Conservation (phyloP, 2,329 filamentous ascomycete genomes). For the Clonostachys byssicola region DNA sequence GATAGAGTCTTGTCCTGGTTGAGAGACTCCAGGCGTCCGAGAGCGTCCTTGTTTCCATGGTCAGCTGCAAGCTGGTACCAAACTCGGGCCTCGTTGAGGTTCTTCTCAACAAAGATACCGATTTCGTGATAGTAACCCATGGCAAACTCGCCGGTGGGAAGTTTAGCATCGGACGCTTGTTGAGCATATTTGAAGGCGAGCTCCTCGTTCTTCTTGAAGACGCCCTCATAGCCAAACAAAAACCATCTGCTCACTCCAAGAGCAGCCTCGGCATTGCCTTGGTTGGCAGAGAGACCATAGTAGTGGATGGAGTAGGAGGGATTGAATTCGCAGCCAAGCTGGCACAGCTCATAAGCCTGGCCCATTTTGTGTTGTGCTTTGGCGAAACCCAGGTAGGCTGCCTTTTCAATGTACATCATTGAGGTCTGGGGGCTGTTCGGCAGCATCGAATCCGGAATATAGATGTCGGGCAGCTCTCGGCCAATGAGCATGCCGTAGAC, state of each 20-base stretch:
- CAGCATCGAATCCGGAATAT: constrained; percentile 66
- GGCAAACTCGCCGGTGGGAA: constrained; percentile 91
- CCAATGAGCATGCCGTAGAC: constrained; percentile 93
- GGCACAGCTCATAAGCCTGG: constrained; percentile 89
- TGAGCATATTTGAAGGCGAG: constrained; percentile 88
- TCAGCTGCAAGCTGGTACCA: constrained; percentile 92
- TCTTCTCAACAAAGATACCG: constrained; percentile 84
- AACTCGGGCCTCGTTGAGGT: constrained; percentile 73
- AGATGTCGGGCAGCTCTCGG: constrained; percentile 86
- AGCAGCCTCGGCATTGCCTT: constrained; percentile 90
- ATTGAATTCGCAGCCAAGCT: constrained; percentile 91
- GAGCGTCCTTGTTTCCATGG: constrained; percentile 88
- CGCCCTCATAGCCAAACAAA: constrained; percentile 85
- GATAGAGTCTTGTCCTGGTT: constrained; percentile 79
- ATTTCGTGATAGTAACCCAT: constrained; percentile 98
- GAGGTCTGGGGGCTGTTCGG: constrained; percentile 69
- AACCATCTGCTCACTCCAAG: constrained; percentile 99
- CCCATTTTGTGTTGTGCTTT: constrained; percentile 98
- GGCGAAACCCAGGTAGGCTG: constrained; percentile 90
- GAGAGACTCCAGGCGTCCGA: constrained; percentile 77
- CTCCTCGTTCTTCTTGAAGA: constrained; percentile 94
- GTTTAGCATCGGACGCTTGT: constrained; percentile 74
- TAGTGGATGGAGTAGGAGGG: constrained; percentile 92
- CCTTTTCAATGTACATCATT: constrained; percentile 89
- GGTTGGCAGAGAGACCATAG: constrained; percentile 85